Evolutionary conservation across 352 stramenopile species (phyloP), one percentile per base, ranked within the genome.

Genomic region (Sclerospora graminicola): DNA sequence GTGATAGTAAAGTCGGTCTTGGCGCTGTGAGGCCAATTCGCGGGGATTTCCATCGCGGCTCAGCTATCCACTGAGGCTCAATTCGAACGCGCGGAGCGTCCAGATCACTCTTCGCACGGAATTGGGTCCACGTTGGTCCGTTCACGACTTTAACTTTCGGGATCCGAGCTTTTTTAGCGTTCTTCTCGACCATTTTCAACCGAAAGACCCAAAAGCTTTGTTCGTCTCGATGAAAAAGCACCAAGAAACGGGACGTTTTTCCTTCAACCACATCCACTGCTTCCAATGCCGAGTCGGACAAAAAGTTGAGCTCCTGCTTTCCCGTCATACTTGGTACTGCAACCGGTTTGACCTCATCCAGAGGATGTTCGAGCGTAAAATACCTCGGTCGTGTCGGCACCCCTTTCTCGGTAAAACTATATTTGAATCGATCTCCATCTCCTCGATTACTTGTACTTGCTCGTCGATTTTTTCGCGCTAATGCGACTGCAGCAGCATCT

Each of bases 301-400:
- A 34, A 36, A 82, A 82, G 1, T 20, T 39, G 4, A 51, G 35
- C 8, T 45, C 43, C 15, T 15, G 29, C 18, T 37, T 53, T 15
- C 16, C 18, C 11, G 16, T 11, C 15, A 41, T 16, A 13, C 10
- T 42, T 32, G 14, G 42, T n/a, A 42, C 68, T 0, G 71, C 69
- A 15, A 87, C 56, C 2, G 79, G 79, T 42, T 83, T 85, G 24
- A 89, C 66, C 41, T 91, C 79, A 26, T 87, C 74, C 14, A 91
- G 63, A 19, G 79, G 79, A 37, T 85, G 71, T 23, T 62, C 40
- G 2, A 91, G 61, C 20, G 76, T 86, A 47, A 91, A 91, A 42
- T 81, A 84, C 9, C 69, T 59, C 7, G 79, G 76, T 21, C 60
- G 70, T 1, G 48, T 28, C 6, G 52, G 18, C 7, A 42, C 18